Base-by-base conservation (phyloP, 352 stramenopile species). In the Phytophthora megakarya region DNA sequence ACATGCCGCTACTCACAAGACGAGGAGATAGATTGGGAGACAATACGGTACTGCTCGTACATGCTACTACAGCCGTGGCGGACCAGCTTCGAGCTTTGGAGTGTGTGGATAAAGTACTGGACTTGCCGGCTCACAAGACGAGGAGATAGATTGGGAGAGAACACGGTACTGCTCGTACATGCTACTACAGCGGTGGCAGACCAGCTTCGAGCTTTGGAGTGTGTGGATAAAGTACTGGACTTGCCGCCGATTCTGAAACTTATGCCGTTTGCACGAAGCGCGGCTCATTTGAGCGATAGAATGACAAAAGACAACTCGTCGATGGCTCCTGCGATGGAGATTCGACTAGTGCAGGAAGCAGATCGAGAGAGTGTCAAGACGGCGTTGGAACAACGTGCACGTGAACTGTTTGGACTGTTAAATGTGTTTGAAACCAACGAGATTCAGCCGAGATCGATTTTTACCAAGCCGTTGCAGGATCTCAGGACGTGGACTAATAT, bases 211-310 rank as follows among this genome's bases (percentile, higher is more conserved):
- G 61, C 43, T 1, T 56, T 90, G 15, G 59, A 70, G n/a, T 89
- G 81, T 30, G 72, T 88, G 26, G 73, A 78, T 6, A 70, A 51
- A 33, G 69, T 89, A 26, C 53, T 82, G 35, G 53, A 77, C 32
- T 38, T 90, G 22, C 80, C 80, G 6, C 38, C 69, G 22, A 74
- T 94, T 39, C 60, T 92, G 46, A 95, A 93, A 61, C 63, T 95
- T 18, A 75, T 87, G 68, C 86, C 86, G 11, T 88, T 95, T 18
- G 80, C 80, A 5, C 65, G 80, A 25, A 88, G 75, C 35, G 65
- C 74, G 39, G 61, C 61, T 11, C 76, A 88, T 32, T 43, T 85
- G 47, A 75, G 66, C 45, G 45, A 70, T n/a, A 73, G 49, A 22
- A 67, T 73, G 48, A 56, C 7, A 21, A 28, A 64, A 43, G 38